phyloP scores from a whole-genome alignment of 2,329 filamentous ascomycete genomes.

The Colletotrichum sp. region DNA sequence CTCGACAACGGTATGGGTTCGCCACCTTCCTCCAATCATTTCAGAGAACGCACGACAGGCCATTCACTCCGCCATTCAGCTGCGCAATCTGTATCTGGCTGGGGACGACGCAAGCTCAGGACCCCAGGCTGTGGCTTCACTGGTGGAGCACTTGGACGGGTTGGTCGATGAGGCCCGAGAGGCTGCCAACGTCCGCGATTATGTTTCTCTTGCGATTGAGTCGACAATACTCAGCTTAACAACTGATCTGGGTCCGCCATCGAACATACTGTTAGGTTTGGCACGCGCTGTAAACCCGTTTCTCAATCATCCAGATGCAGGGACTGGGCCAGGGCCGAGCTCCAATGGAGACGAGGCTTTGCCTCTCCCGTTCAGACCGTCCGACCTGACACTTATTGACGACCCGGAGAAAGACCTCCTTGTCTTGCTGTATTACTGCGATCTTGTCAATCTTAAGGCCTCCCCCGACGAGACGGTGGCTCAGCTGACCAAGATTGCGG shows the following conservation, averaged over 20 bases:
- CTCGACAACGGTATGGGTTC: slow-evolving; percentile 12
- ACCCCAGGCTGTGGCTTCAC: neutral
- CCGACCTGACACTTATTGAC: slow-evolving; percentile 12
- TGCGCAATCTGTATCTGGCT: slow-evolving; percentile 13
- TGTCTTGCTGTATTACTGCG: slow-evolving; percentile 22
- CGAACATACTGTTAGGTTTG: slow-evolving; percentile 1
- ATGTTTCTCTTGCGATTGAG: slow-evolving; percentile 9
- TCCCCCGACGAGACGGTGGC: slow-evolving; percentile 10
- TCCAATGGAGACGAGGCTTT: neutral
- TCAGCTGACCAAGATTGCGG: slow-evolving; percentile 4
- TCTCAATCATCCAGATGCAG: neutral
- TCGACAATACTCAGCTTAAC: neutral
- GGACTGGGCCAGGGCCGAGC: neutral
- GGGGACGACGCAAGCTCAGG: neutral
- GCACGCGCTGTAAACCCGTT: slow-evolving; percentile 20
- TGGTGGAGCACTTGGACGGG: neutral
- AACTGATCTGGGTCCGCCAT: neutral
- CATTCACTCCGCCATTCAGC: neutral
- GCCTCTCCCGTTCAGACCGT: neutral
- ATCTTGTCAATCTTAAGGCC: neutral
- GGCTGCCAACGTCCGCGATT: slow-evolving; percentile 19
- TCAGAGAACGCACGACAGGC: slow-evolving; percentile 4
- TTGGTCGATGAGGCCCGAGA: slow-evolving; percentile 1
- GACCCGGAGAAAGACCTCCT: slow-evolving; percentile 20
- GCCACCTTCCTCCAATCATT: slow-evolving; percentile 22